phyloP scores from a whole-genome alignment of 352 stramenopile genomes.

The Pythium utonaiense region DNA sequence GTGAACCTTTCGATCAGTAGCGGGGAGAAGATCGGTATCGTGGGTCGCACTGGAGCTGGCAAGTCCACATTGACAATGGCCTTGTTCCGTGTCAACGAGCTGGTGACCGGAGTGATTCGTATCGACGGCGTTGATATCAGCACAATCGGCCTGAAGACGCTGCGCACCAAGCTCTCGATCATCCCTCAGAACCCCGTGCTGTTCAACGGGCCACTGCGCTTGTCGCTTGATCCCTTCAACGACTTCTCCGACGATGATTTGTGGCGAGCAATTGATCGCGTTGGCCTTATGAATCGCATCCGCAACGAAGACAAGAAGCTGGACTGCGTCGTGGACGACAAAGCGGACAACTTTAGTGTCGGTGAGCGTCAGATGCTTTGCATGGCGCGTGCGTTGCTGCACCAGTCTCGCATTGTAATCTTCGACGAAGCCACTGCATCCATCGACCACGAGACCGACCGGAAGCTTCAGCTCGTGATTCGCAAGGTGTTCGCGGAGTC shows the following conservation, averaged over 20 bases:
- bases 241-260: slow-evolving; percentile 69
- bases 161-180: slow-evolving; percentile 33
- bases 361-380: slow-evolving; percentile 93
- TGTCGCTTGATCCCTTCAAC: slow-evolving; percentile 84
- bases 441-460: slow-evolving; percentile 57
- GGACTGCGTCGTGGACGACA: slow-evolving; percentile 39
- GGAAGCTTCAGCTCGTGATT: slow-evolving; percentile 66
- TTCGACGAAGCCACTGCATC: slow-evolving; percentile 93
- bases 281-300: slow-evolving; percentile 49
- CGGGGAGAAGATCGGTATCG: slow-evolving; percentile 71
- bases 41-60: slow-evolving; percentile 85
- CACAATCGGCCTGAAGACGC: slow-evolving; percentile 21
- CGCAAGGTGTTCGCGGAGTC: slow-evolving; percentile 78
- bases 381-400: slow-evolving; percentile 85
- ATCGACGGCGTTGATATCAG: slow-evolving; percentile 39
- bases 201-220: slow-evolving; percentile 82
- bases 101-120: slow-evolving; percentile 55
- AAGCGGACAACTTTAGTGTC: slow-evolving; percentile 88
- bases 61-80: slow-evolving; percentile 87
- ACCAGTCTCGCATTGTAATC: slow-evolving; percentile 82
- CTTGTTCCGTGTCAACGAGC: slow-evolving; percentile 92
- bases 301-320: not conserved
- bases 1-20: slow-evolving; percentile 42
- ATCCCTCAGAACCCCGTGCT: slow-evolving; percentile 81
- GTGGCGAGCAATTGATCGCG: slow-evolving; percentile 48